These are phyloP conservation scores for Alternaria triticina DNA, from an alignment of 2,329 filamentous ascomycete genomes.

Conservation along the genomic window DNA sequence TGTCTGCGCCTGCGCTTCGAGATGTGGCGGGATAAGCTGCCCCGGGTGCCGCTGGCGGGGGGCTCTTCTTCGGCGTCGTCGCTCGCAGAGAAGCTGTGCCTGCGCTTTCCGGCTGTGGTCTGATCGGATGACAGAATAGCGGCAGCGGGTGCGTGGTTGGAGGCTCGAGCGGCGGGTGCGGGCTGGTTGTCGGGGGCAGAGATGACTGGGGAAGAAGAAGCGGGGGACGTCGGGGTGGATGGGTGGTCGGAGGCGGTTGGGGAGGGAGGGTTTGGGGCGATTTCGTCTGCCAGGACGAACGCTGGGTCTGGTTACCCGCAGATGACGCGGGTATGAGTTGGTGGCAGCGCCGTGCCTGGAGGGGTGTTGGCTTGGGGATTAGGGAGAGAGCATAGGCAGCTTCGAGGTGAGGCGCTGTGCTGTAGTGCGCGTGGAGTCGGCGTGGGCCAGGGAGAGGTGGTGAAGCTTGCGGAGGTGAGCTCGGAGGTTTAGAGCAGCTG, in stretches of 20 bases:
- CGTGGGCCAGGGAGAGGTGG: slow-evolving; percentile 7
- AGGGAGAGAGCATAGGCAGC: slow-evolving; percentile 6
- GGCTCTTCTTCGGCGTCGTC: slow-evolving; percentile 26
- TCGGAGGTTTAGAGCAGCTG: slow-evolving; percentile 15
- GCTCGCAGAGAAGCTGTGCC: slow-evolving; percentile 40
- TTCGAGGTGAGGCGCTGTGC: background rate
- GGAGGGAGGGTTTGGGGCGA: slow-evolving; percentile 61
- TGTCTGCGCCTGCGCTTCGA: slow-evolving; percentile 53
- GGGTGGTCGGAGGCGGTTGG: slow-evolving; percentile 72
- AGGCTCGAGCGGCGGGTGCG: slow-evolving; percentile 18
- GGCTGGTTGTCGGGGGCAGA: slow-evolving; percentile 25
- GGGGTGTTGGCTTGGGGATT: slow-evolving; percentile 17
- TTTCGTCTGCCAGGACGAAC: slow-evolving; percentile 77
- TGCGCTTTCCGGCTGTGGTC: slow-evolving; percentile 37
- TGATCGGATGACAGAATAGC: slow-evolving; percentile 21
- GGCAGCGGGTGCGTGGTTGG: slow-evolving; percentile 22
- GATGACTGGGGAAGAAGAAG: slow-evolving; percentile 17
- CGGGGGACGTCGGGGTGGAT: slow-evolving; percentile 49
- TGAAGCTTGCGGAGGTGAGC: slow-evolving; percentile 11
- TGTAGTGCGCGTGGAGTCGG: background rate
- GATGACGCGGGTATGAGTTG: slow-evolving; percentile 33
- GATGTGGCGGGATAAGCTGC: slow-evolving; percentile 44
- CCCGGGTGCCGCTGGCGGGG: slow-evolving; percentile 24
- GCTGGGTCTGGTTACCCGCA: slow-evolving; percentile 42
- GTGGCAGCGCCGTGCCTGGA: slow-evolving; percentile 29